These are phyloP conservation scores for Saccharomycopsis hybrid DNA, from an alignment of 1,139 yeast genomes.

Conservation along the genomic window DNA sequence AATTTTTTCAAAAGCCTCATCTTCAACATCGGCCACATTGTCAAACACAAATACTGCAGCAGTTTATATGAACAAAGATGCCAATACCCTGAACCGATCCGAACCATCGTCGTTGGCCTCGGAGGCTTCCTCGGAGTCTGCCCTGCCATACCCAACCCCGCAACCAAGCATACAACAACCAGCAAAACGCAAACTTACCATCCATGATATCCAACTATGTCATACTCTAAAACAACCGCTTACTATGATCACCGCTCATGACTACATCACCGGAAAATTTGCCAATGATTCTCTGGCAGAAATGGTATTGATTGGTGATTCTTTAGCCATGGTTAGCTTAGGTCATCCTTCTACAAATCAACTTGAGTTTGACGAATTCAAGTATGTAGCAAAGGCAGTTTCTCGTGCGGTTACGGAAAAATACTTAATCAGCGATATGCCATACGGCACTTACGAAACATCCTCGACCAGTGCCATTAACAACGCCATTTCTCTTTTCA, in stretches of 20 bases:
- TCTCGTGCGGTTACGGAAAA: slow-evolving; percentile 61
- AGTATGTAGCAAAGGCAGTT: slow-evolving; percentile 72
- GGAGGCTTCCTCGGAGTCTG: no score
- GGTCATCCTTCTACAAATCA: slow-evolving; percentile 79
- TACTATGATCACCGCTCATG: slow-evolving; percentile 73
- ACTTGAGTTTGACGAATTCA: slow-evolving; percentile 61
- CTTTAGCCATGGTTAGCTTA: slow-evolving; percentile 84
- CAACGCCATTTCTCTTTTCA: slow-evolving; percentile 56
- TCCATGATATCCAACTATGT: slow-evolving; percentile 5
- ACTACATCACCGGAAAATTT: slow-evolving; percentile 66
- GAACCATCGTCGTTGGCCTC: no score
- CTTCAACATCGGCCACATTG: no score
- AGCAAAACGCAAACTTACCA: not conserved
- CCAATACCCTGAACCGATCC: no score
- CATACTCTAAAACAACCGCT: slow-evolving; percentile 19
- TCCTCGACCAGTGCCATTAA: slow-evolving; percentile 58
- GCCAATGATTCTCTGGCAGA: slow-evolving; percentile 70
- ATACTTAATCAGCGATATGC: slow-evolving; percentile 78
- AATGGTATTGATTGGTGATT: slow-evolving; percentile 79
- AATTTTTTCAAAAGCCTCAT: no score
- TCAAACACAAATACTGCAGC: no score
- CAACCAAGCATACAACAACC: not conserved
- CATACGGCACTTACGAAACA: slow-evolving; percentile 79
- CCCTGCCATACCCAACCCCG: not conserved
- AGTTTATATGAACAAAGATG: no score